Percentiles rank a stretch among this genome's conserved stretches.
Evolutionary conservation across 129 eudicot genomes (phyloP).

Genomic region (Chrysanthemum makinoi): DNA sequence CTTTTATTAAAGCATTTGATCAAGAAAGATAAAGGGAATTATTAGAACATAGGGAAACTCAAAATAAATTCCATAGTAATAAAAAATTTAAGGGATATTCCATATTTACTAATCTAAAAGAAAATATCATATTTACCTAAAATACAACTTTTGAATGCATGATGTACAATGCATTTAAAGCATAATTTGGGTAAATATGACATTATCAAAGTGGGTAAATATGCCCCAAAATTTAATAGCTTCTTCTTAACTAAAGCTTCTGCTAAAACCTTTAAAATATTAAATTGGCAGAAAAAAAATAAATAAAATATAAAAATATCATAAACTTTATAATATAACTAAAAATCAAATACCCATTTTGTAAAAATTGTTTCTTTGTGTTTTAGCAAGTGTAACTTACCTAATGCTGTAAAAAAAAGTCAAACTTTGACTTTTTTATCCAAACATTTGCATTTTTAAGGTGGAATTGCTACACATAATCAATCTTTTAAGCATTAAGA

Average conservation of each 20-base stretch:
- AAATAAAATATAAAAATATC: background rate
- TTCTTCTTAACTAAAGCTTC: constrained; percentile 43
- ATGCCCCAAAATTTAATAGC: constrained; percentile 22
- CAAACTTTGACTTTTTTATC: background rate
- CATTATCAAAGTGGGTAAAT: too few species aligned
- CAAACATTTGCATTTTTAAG: background rate
- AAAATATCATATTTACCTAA: too few species aligned
- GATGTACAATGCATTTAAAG: too few species aligned
- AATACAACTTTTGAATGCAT: too few species aligned
- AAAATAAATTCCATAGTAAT: constrained; percentile 8
- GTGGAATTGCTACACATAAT: background rate
- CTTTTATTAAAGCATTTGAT: constrained; percentile 32
- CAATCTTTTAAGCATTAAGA: background rate
- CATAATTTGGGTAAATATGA: too few species aligned
- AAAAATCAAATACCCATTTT: constrained; percentile 21
- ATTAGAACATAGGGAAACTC: constrained; percentile 38
- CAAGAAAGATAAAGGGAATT: constrained; percentile 27
- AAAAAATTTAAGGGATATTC: background rate
- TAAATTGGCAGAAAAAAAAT: constrained; percentile 5
- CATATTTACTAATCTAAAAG: too few species aligned
- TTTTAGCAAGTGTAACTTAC: constrained; percentile 3
- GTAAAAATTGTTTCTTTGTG: constrained; percentile 1
- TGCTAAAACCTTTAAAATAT: constrained; percentile 18
- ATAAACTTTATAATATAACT: background rate
- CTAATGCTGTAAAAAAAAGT: background rate